phyloP scores from a whole-genome alignment of 495 filamentous ascomycete species.

The Darksidea phi region DNA sequence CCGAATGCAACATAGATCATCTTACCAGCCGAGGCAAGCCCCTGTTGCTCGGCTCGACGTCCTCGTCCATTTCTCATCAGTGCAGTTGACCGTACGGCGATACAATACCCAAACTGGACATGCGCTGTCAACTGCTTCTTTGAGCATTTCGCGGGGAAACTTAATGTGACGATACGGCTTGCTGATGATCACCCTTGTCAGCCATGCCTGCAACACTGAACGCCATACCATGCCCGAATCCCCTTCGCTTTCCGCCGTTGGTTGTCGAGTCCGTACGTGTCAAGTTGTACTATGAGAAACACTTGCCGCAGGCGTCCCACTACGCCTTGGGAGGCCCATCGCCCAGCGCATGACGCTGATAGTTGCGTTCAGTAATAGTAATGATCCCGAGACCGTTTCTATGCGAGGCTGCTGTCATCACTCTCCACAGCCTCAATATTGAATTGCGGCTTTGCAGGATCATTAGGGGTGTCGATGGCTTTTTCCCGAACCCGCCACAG shows the following conservation, averaged over 20 bases:
- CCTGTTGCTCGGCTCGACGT: neutral
- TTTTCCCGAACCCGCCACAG: neutral
- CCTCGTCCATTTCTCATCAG: neutral
- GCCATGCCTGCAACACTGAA: too few species aligned
- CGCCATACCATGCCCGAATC: neutral
- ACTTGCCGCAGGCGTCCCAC: neutral
- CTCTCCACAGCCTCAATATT: neutral
- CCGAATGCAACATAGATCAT: too few species aligned
- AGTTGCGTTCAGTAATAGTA: neutral
- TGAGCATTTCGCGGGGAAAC: constrained; percentile 11
- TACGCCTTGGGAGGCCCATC: neutral
- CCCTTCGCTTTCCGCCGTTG: neutral
- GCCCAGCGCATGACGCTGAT: too few species aligned
- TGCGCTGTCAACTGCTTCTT: constrained; percentile 4
- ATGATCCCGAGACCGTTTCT: neutral
- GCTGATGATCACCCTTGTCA: too few species aligned
- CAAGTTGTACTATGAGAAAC: constrained; percentile 4
- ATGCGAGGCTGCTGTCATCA: constrained; percentile 14
- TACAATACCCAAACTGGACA: neutral
- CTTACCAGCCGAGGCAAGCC: constrained; percentile 12
- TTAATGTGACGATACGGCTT: neutral
- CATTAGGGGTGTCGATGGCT: constrained; percentile 1
- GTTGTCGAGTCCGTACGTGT: neutral
- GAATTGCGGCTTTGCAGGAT: constrained; percentile 6
- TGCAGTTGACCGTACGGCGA: neutral